Percentiles rank a stretch among this genome's conserved stretches.
Conservation (phyloP, 169 alveolate species). For the Eimeria sp. region DNA sequence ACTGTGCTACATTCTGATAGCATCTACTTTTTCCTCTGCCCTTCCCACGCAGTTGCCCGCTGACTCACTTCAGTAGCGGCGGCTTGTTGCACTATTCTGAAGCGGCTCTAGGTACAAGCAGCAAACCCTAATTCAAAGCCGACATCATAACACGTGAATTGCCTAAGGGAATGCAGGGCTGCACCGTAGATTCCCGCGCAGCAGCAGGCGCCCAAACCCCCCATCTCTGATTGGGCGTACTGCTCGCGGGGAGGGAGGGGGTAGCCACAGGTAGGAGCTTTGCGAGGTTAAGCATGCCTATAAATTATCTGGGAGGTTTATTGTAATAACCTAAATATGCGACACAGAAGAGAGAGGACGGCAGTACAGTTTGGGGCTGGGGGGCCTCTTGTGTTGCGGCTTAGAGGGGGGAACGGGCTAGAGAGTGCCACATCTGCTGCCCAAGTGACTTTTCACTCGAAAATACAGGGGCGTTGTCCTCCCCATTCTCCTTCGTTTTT, state of each 20-base stretch:
- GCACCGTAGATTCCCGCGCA: neutral
- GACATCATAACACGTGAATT: neutral
- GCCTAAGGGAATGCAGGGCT: neutral
- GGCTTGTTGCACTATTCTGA: neutral
- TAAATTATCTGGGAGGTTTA: neutral
- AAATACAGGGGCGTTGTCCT: constrained; percentile 55
- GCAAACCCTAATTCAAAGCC: neutral
- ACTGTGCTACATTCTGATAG: neutral
- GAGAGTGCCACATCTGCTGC: constrained; percentile 47
- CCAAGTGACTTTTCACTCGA: constrained; percentile 39
- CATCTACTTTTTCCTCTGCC: neutral
- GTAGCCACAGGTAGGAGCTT: neutral
- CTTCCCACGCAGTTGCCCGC: neutral
- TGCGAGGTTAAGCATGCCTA: neutral
- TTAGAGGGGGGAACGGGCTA: constrained; percentile 51
- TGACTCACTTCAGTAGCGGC: neutral
- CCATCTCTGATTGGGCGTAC: neutral
- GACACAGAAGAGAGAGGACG: neutral
- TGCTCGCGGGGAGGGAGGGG: neutral
- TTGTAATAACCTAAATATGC: neutral
- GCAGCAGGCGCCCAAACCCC: constrained; percentile 39
- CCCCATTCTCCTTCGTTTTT: constrained; percentile 45
- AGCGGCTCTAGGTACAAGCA: neutral
- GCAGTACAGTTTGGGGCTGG: constrained; percentile 50
- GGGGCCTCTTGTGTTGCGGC: constrained; percentile 56